These are phyloP conservation scores for Phlyctochytrium arcticum DNA, from an alignment of 192 early-diverging fungal species.

Conservation along the genomic window DNA sequence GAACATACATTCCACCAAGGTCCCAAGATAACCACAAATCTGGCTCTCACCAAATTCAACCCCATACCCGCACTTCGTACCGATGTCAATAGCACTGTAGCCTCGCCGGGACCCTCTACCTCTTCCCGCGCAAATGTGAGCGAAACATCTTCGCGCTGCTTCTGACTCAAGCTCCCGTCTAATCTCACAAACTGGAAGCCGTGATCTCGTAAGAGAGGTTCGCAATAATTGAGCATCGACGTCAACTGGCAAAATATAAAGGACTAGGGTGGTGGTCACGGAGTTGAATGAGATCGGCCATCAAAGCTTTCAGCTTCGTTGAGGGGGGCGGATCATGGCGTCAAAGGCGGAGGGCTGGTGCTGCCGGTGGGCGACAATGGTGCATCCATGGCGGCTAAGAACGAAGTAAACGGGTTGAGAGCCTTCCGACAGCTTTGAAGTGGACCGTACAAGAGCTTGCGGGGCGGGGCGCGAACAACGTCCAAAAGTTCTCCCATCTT, in stretches of 20 bases:
- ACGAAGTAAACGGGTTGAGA: too few relatives aligned
- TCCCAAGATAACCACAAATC: conserved; percentile 39
- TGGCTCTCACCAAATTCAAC: conserved; percentile 40
- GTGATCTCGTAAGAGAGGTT: conserved; percentile 48
- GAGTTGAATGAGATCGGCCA: too few relatives aligned
- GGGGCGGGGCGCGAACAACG: conserved; percentile 8
- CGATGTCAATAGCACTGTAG: conserved; percentile 34
- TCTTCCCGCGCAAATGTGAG: conserved; percentile 63
- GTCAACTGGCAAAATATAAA: conserved; percentile 43
- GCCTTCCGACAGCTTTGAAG: too few relatives aligned
- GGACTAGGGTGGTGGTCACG: too few relatives aligned
- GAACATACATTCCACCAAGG: conserved; percentile 48
- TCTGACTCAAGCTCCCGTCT: conserved; percentile 72
- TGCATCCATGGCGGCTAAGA: too few relatives aligned
- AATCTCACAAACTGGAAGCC: conserved; percentile 64
- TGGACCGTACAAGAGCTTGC: too few relatives aligned
- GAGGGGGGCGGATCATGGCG: conserved; percentile 17
- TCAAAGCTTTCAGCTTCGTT: conserved; percentile 38
- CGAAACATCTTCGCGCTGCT: conserved; percentile 50
- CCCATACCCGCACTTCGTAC: conserved; percentile 43
- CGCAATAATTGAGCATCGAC: conserved; percentile 70
- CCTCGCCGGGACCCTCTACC: neutral
- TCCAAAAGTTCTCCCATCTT: conserved; percentile 22
- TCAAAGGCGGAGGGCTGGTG: neutral
- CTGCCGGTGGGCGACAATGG: too few relatives aligned